Evolutionary conservation across 2,329 filamentous ascomycete genomes (phyloP), one percentile per base, ranked within the genome.

Genomic region (Aschersonia sp.): DNA sequence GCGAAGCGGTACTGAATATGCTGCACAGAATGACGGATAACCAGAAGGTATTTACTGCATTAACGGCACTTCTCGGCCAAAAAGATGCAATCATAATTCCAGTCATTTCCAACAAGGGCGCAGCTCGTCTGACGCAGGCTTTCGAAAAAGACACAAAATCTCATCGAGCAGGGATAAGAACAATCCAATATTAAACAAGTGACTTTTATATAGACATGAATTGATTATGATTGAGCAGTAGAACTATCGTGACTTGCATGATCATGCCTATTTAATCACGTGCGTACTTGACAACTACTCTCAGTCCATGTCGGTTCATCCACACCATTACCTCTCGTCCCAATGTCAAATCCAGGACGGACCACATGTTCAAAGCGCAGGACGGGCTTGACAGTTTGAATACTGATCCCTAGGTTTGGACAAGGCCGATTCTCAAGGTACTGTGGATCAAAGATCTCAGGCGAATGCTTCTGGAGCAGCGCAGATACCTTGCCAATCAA

Each of bases 381-480:
- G 8, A 47, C 39, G 2, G 45, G 45, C 45, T 32, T 47, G n/a
- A 43, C n/a, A 14, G 14, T 31, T 5, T n/a, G n/a, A 14, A 47
- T 22, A 5, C 22, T 47, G 14, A 47, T 11, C n/a, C 45, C 45
- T 6, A 47, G 22, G 14, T 37, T 30, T 5, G 32, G 22, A 9
- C 35, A 31, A 6, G 9, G 30, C 8, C 22, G 41, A 8, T 39
- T 6, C 32, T 73, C 66, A 48, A 77, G 77, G 56, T 73, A 77
- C 0, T 61, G 58, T 0, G 68, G 63, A 5, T 68, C 62, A 48
- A 77, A 69, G 1, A 77, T 50, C 0, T 62, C 62, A 12, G 35
- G 35, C 35, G 35, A 37, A 47, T 72, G 59, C 45, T 66, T 53
- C 22, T 60, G 48, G 30, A 73, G 53, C 56, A 68, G 60, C 14